Conservation (phyloP, 371 early-diverging fungal genomes). For the Scutellospora calospora region DNA sequence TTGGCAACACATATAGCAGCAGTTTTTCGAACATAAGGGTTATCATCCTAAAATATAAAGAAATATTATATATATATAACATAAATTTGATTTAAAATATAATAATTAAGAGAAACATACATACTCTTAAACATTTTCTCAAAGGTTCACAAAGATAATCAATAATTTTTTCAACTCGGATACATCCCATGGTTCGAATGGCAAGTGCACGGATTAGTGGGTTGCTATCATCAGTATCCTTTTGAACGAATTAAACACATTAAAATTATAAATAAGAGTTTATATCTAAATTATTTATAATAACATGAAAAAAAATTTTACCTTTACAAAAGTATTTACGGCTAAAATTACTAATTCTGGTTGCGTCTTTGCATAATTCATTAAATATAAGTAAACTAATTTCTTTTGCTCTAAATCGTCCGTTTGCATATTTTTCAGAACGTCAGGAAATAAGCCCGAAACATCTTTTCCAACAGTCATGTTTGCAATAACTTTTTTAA, state of each 20-base stretch:
- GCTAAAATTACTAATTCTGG: slow-evolving; percentile 98
- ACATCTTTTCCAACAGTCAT: slow-evolving; percentile 99
- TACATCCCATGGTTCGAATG: slow-evolving; percentile 94
- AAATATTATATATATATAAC: slow-evolving; percentile 44
- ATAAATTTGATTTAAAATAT: not conserved
- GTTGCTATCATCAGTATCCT: slow-evolving; percentile 96
- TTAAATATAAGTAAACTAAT: slow-evolving; percentile 91
- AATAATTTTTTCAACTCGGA: slow-evolving; percentile 94
- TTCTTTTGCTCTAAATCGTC: slow-evolving; percentile 97
- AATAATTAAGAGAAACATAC: slow-evolving; percentile 45
- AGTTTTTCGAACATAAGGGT: slow-evolving; percentile 95
- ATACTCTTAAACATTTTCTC: slow-evolving; percentile 76
- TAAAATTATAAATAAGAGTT: slow-evolving; percentile 68
- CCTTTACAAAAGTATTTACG: slow-evolving; percentile 96
- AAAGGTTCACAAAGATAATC: slow-evolving; percentile 92
- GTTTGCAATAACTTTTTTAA: slow-evolving; percentile 97
- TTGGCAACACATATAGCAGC: slow-evolving; percentile 96
- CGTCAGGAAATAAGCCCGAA: slow-evolving; percentile 95
- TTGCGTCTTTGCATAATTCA: slow-evolving; percentile 95
- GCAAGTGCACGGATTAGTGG: slow-evolving; percentile 97
- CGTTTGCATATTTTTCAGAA: slow-evolving; percentile 99
- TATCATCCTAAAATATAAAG: slow-evolving; percentile 64
- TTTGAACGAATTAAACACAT: slow-evolving; percentile 43
- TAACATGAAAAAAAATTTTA: slow-evolving; percentile 47
- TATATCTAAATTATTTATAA: not conserved